A percentile compares a stretch with the other conserved stretches of the same genome.
Evolutionary conservation across 208 protist genomes (phyloP).

Genomic region (Trypanosomatidae sp.): DNA sequence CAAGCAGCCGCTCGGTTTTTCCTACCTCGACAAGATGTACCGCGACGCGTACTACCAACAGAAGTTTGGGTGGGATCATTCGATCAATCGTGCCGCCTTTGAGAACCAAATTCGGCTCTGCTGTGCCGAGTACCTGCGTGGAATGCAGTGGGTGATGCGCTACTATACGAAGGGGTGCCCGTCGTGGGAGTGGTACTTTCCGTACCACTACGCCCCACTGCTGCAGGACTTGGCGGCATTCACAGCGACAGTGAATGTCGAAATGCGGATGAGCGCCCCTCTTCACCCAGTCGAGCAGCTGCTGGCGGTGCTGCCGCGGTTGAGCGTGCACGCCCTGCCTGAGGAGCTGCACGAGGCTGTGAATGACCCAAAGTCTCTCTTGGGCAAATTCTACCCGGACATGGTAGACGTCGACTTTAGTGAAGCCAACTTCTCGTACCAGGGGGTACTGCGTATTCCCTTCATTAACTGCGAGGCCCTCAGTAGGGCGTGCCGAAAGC

Average conservation of each 20-base stretch:
- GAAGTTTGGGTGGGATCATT: conserved; percentile 82
- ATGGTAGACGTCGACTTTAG: conserved; percentile 97
- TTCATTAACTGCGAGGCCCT: conserved; percentile 82
- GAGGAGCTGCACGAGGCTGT: conserved; percentile 91
- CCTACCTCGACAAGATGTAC: conserved; percentile 72
- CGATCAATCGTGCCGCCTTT: conserved; percentile 43
- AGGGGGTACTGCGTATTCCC: conserved; percentile 86
- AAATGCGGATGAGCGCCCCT: conserved; percentile 80
- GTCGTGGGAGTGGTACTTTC: conserved; percentile 99
- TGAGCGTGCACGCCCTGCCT: conserved; percentile 91
- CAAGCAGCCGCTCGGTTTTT: conserved; percentile 72
- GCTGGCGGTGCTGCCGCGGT: conserved; percentile 95
- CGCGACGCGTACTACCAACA: conserved; percentile 78
- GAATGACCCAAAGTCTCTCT: conserved; percentile 83
- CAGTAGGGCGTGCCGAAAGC: conserved; percentile 45
- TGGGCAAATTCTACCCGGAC: conserved; percentile 98
- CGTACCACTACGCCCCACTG: conserved; percentile 99
- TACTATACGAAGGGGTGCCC: conserved; percentile 99
- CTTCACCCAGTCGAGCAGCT: conserved; percentile 98
- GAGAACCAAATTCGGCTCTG: conserved; percentile 68
- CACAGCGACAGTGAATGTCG: conserved; percentile 53
- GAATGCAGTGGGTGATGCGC: conserved; percentile 98
- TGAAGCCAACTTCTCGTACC: conserved; percentile 95
- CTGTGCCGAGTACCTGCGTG: conserved; percentile 94
- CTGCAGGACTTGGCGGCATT: conserved; percentile 84